Evolutionary conservation across 805 yeast species (phyloP).

Genomic region (Yamadazyma olivae): DNA sequence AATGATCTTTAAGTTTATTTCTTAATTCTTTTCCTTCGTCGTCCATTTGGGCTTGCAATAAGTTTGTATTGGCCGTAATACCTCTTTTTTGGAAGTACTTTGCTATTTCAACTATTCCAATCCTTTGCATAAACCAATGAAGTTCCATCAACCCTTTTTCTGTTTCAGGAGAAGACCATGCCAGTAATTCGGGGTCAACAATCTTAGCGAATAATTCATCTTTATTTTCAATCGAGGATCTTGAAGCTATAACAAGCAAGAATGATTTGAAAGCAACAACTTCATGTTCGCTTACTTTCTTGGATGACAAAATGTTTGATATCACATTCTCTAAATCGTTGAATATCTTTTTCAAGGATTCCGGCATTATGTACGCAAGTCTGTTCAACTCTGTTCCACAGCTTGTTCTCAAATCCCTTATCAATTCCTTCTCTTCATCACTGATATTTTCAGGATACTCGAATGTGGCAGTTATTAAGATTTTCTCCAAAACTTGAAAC

Average conservation of each 20-base stretch:
- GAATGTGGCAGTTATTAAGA: conserved; percentile 77
- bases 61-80: conserved; percentile 71
- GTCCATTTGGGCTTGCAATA: conserved; percentile 82
- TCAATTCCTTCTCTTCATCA: conserved; percentile 76
- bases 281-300: conserved; percentile 83
- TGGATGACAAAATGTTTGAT: conserved; percentile 60
- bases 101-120: conserved; percentile 92
- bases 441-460: conserved; percentile 65
- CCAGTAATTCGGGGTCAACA: conserved; percentile 88
- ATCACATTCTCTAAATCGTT: conserved; percentile 82
- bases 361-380: conserved; percentile 93
- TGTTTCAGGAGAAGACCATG: conserved; percentile 92
- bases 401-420: conserved; percentile 83
- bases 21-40: conserved; percentile 79
- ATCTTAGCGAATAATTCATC: conserved; percentile 77
- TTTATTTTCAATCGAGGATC: conserved; percentile 72
- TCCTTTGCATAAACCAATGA: conserved; percentile 97
- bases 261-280: conserved; percentile 92
- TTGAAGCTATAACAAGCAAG: conserved; percentile 83
- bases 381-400: conserved; percentile 95
- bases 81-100: conserved; percentile 82
- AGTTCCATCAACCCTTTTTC: conserved; percentile 85
- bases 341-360: conserved; percentile 74
- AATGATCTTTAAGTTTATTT: conserved; percentile 76
- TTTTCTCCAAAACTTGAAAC: conserved; percentile 82